phyloP scores from a whole-genome alignment of 2,329 filamentous ascomycete species.

The Exophiala sp. region DNA sequence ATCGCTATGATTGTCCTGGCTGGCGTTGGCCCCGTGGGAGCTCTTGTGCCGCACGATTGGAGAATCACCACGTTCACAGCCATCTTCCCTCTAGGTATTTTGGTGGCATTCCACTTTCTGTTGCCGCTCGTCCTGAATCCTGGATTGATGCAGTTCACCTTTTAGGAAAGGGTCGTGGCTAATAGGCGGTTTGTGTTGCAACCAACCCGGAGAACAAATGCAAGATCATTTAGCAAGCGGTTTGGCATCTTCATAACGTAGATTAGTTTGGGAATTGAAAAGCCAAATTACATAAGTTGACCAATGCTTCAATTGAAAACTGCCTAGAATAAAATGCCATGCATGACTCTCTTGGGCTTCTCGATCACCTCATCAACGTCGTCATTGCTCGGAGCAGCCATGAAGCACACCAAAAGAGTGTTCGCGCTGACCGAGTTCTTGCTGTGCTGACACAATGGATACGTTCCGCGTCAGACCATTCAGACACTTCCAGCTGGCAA shows the following conservation, averaged over 20 bases:
- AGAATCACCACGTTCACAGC: slow-evolving; percentile 53
- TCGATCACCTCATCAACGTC: not conserved
- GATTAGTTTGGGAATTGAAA: not conserved
- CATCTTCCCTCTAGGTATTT: slow-evolving; percentile 52
- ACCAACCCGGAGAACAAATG: not conserved
- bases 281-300: not conserved
- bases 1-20: slow-evolving; percentile 47
- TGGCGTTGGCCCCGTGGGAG: slow-evolving; percentile 32
- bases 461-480: not conserved
- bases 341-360: not conserved
- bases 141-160: slow-evolving; percentile 30
- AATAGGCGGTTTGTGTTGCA: not conserved
- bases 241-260: not conserved
- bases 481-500: slow-evolving; percentile 23
- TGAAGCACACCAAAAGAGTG: too few relatives aligned
- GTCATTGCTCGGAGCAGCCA: not conserved
- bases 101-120: slow-evolving; percentile 37
- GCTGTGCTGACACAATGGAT: not conserved
- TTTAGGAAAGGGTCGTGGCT: not conserved
- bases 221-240: not conserved
- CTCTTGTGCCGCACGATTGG: slow-evolving; percentile 47
- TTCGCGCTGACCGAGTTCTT: too few relatives aligned
- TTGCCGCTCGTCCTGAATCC: slow-evolving; percentile 32
- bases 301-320: not conserved
- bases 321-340: not conserved